Evolutionary conservation across 371 early-diverging fungal genomes (phyloP).

Genomic region (Parasitella parasitica): DNA sequence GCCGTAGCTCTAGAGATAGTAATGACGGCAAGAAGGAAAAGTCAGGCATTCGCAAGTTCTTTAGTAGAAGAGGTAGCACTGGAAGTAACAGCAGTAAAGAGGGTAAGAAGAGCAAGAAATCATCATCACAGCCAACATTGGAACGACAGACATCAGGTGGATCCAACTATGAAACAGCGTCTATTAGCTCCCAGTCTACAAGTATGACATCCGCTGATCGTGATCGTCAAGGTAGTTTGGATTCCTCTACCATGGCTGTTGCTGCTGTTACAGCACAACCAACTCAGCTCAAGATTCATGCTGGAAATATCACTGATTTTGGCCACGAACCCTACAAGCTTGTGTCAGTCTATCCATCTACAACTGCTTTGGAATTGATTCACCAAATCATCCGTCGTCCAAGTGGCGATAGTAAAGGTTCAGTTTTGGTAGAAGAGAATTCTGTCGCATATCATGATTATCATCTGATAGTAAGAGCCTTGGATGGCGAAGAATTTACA

Average conservation of each 20-base stretch:
- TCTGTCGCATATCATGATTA: slow-evolving; percentile 28
- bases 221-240: slow-evolving; percentile 32
- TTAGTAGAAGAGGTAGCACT: slow-evolving; percentile 31
- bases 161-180: slow-evolving; percentile 30
- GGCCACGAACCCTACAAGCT: slow-evolving; percentile 31
- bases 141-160: slow-evolving; percentile 11
- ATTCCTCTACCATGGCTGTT: slow-evolving; percentile 12
- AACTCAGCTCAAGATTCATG: slow-evolving; percentile 30
- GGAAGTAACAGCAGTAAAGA: slow-evolving; percentile 25
- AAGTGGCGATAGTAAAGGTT: slow-evolving; percentile 24
- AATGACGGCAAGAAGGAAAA: slow-evolving; percentile 38
- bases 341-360: slow-evolving; percentile 42
- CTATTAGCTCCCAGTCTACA: slow-evolving; percentile 40
- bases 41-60: slow-evolving; percentile 42
- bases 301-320: slow-evolving; percentile 49
- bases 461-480: slow-evolving; percentile 41
- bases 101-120: slow-evolving; percentile 22
- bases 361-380: slow-evolving; percentile 53
- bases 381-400: slow-evolving; percentile 36
- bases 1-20: slow-evolving; percentile 9
- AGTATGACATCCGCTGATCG: slow-evolving; percentile 14
- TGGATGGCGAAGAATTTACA: slow-evolving; percentile 39
- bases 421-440: background rate
- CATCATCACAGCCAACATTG: background rate
- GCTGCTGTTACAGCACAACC: slow-evolving; percentile 3